phyloP scores from a whole-genome alignment of 192 early-diverging fungal genomes.

The Cetraspora pellucida region DNA sequence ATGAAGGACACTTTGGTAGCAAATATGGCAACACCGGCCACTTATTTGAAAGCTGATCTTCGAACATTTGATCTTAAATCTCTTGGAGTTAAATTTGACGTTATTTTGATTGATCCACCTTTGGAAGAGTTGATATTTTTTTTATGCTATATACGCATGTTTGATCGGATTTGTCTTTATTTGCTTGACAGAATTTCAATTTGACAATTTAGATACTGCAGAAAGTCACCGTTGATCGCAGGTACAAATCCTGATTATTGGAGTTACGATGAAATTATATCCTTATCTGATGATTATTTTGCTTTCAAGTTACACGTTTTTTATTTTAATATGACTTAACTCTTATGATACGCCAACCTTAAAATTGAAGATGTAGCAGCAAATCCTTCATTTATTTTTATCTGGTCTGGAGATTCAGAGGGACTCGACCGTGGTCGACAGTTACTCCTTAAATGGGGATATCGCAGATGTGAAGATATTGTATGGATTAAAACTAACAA shows the following conservation, averaged over 20 bases:
- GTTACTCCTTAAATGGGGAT: slow-evolving; percentile 64
- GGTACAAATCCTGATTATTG: slow-evolving; percentile 39
- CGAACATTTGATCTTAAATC: slow-evolving; percentile 49
- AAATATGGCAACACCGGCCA: slow-evolving; percentile 48
- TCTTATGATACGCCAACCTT: slow-evolving; percentile 42
- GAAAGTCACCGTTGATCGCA: slow-evolving; percentile 35
- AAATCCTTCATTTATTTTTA: slow-evolving; percentile 62
- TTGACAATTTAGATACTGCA: slow-evolving; percentile 29
- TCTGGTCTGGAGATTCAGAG: slow-evolving; percentile 61
- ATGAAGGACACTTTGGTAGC: slow-evolving; percentile 50
- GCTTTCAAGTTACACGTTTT: not conserved
- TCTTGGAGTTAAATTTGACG: slow-evolving; percentile 57
- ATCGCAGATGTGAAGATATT: slow-evolving; percentile 67
- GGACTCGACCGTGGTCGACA: slow-evolving; percentile 61
- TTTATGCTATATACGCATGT: not conserved
- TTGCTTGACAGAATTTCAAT: not conserved
- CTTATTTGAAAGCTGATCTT: slow-evolving; percentile 53
- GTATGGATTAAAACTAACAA: slow-evolving; percentile 69
- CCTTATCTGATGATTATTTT: not conserved
- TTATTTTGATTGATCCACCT: slow-evolving; percentile 66
- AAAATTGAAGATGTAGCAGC: slow-evolving; percentile 60
- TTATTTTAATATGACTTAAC: slow-evolving; percentile 9
- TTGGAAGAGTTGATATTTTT: slow-evolving; percentile 49
- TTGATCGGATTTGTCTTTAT: not conserved
- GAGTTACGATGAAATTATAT: slow-evolving; percentile 54